Conservation (phyloP, 768 basidiomycete genomes). For the Hysterangium stoloniferum region DNA sequence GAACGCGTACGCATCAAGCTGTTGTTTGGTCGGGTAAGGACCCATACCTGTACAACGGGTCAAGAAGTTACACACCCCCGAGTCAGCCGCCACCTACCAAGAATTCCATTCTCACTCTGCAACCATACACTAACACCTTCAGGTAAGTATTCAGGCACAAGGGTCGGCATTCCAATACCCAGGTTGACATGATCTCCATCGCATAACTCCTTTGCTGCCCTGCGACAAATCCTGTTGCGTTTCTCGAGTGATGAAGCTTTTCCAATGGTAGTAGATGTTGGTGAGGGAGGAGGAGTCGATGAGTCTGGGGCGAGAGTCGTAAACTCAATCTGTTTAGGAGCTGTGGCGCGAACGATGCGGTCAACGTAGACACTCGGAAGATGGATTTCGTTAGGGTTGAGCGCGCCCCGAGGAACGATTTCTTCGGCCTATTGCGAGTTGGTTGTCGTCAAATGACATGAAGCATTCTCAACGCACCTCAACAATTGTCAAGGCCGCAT, state of each 20-base stretch:
- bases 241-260: slow-evolving; percentile 16
- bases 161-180: slow-evolving; percentile 87
- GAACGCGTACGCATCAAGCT: slow-evolving; percentile 72
- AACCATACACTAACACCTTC: slow-evolving; percentile 76
- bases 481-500: slow-evolving; percentile 83
- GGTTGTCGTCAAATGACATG: background rate
- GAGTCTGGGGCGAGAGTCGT: slow-evolving; percentile 54
- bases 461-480: slow-evolving; percentile 43
- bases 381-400: slow-evolving; percentile 79
- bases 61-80: background rate
- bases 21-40: slow-evolving; percentile 76
- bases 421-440: slow-evolving; percentile 59
- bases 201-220: slow-evolving; percentile 84
- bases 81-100: slow-evolving; percentile 58
- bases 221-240: slow-evolving; percentile 63
- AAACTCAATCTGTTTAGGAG: slow-evolving; percentile 73
- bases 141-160: slow-evolving; percentile 73
- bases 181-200: slow-evolving; percentile 86
- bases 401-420: slow-evolving; percentile 75
- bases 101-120: slow-evolving; percentile 86
- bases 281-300: slow-evolving; percentile 18
- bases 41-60: slow-evolving; percentile 19
- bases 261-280: slow-evolving; percentile 15
- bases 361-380: slow-evolving; percentile 84
- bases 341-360: slow-evolving; percentile 73